Evolutionary conservation across 1,284 basidiomycete genomes (phyloP).

Genomic region (Apiotrichum veenhuisii): DNA sequence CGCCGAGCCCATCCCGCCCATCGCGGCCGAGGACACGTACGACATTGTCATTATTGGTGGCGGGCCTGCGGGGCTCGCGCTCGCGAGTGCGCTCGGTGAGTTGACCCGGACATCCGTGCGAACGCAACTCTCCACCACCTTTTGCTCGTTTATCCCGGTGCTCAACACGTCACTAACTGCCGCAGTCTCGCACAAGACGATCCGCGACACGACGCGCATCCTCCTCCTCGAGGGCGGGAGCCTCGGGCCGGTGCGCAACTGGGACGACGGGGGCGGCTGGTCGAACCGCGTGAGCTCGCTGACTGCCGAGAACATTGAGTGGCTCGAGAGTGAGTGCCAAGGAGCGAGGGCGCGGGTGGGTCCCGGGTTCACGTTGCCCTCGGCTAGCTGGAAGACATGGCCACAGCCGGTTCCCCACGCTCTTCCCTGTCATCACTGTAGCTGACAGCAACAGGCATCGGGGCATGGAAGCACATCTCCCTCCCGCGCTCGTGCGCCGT

Average conservation of each 20-base stretch:
- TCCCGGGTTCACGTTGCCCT: no score
- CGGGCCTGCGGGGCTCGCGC: constrained; percentile 83
- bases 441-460: constrained; percentile 62
- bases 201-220: constrained; percentile 41
- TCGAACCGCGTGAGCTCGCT: constrained; percentile 88
- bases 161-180: not conserved
- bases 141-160: no score
- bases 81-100: constrained; percentile 80
- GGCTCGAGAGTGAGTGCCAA: constrained; percentile 62
- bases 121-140: no score
- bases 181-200: constrained; percentile 16
- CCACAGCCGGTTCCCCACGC: not conserved
- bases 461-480: constrained; percentile 79
- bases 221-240: constrained; percentile 77
- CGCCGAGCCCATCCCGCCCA: constrained; percentile 9
- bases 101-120: no score
- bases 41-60: constrained; percentile 94
- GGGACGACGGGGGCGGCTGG: constrained; percentile 62
- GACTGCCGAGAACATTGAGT: constrained; percentile 73
- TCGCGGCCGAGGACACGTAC: constrained; percentile 47
- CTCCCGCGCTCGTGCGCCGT: constrained; percentile 65
- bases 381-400: no score
- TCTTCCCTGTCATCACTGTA: no score
- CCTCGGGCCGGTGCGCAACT: constrained; percentile 63
- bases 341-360: no score